Evolutionary conservation across 768 basidiomycete genomes (phyloP).

Genomic region (Lentinus brumalis): DNA sequence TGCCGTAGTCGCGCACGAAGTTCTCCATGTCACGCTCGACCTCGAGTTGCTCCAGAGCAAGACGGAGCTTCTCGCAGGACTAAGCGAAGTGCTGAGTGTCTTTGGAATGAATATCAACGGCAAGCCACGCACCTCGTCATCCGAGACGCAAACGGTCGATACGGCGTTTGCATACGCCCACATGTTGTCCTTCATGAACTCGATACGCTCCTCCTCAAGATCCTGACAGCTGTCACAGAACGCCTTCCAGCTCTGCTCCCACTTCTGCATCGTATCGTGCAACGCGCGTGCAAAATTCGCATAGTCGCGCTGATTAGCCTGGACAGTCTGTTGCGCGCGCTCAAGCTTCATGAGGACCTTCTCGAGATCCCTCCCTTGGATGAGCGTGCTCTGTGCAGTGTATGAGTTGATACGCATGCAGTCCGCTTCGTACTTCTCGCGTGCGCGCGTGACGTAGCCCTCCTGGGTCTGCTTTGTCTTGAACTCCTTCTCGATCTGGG

Average conservation of each 20-base stretch:
- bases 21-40: constrained; percentile 84
- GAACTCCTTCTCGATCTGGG: constrained; percentile 85
- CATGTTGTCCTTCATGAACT: constrained; percentile 92
- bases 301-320: constrained; percentile 90
- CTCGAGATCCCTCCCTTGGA: constrained; percentile 93
- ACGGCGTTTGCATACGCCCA: constrained; percentile 97
- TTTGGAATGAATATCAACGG: not conserved
- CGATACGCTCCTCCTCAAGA: constrained; percentile 91
- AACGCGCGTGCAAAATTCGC: constrained; percentile 81
- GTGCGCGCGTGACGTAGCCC: constrained; percentile 81
- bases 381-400: constrained; percentile 86
- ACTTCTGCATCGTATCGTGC: constrained; percentile 76
- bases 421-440: constrained; percentile 92
- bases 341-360: constrained; percentile 87
- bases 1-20: constrained; percentile 88
- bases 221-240: constrained; percentile 97
- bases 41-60: constrained; percentile 87
- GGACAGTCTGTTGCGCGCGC: constrained; percentile 85
- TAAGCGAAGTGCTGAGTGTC: constrained; percentile 32
- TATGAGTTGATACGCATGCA: constrained; percentile 93
- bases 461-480: constrained; percentile 89
- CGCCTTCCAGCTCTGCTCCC: constrained; percentile 92
- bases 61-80: constrained; percentile 90
- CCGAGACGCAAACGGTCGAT: constrained; percentile 93
- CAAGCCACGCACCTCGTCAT: constrained; percentile 77